These are phyloP conservation scores for Melianthus villosus DNA, from an alignment of 441 rosid genomes.

Conservation along the genomic window DNA sequence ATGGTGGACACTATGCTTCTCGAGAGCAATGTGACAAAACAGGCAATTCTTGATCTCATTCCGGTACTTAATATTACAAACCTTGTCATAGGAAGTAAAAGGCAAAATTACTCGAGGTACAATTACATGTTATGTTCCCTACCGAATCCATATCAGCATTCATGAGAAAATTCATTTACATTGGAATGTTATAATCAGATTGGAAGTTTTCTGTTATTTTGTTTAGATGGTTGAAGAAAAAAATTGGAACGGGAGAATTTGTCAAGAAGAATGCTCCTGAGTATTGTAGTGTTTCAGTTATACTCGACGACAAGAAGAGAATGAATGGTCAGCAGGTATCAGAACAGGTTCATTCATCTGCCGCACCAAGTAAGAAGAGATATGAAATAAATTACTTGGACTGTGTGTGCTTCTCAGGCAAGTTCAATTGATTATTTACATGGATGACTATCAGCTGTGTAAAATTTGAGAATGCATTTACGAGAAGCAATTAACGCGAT, in stretches of 20 bases:
- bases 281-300: slow-evolving; percentile 29
- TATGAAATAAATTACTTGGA: slow-evolving; percentile 17
- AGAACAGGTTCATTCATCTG: slow-evolving; percentile 8
- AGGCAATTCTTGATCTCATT: slow-evolving; percentile 45
- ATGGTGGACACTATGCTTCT: slow-evolving; percentile 41
- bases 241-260: slow-evolving; percentile 23
- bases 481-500: no score
- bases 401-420: slow-evolving; percentile 33
- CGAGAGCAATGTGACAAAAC: slow-evolving; percentile 26
- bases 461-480: no score
- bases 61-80: slow-evolving; percentile 39
- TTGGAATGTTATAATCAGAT: no score
- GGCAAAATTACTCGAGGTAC: slow-evolving; percentile 23
- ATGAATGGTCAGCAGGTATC: slow-evolving; percentile 6
- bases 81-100: slow-evolving; percentile 39
- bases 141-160: no score
- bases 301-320: slow-evolving; percentile 22
- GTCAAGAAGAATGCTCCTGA: slow-evolving; percentile 41
- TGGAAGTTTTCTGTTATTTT: no score
- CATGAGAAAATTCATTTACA: no score
- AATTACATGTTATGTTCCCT: no score
- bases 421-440: slow-evolving; percentile 10
- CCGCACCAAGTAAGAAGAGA: slow-evolving; percentile 4
- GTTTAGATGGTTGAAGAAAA: slow-evolving; percentile 18
- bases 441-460: no score